phyloP scores from a whole-genome alignment of 768 basidiomycete genomes.

The Podaxis sp. region DNA sequence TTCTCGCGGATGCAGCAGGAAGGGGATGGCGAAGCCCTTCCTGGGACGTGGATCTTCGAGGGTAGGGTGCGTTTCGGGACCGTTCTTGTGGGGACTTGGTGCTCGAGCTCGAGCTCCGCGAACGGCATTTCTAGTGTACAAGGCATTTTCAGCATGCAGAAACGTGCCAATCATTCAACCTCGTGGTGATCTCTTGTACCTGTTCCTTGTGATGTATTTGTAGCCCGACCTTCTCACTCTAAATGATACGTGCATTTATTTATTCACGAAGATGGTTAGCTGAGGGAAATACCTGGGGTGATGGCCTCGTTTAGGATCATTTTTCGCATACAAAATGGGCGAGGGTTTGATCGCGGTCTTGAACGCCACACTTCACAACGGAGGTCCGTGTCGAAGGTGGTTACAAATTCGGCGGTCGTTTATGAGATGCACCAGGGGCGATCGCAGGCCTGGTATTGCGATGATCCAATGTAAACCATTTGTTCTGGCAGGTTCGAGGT shows the following conservation, averaged over 20 bases:
- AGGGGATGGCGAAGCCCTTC: conserved; percentile 32
- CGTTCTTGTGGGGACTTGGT: conserved; percentile 57
- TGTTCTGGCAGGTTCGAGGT: not conserved
- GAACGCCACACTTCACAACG: not conserved
- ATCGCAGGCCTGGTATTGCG: not conserved
- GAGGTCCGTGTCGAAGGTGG: not conserved
- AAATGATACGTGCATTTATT: not conserved
- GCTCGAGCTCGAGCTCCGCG: conserved; percentile 13
- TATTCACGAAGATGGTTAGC: not conserved
- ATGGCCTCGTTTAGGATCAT: not conserved
- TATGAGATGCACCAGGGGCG: conserved; percentile 1
- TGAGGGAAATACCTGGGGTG: not conserved
- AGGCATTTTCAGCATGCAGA: conserved; percentile 57
- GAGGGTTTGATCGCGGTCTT: not conserved
- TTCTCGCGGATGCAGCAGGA: conserved; percentile 35
- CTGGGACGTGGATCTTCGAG: conserved; percentile 57
- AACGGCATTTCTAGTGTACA: conserved; percentile 31
- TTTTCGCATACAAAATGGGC: not conserved
- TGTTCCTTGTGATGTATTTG: conserved; percentile 5
- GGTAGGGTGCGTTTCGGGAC: conserved; percentile 49
- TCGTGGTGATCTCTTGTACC: conserved; percentile 11
- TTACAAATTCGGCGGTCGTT: not conserved
- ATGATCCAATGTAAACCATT: not conserved
- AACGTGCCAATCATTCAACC: conserved; percentile 33
- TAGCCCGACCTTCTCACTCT: not conserved